Base-by-base conservation (phyloP, 495 filamentous ascomycete species). In the Xylaria castorea region DNA sequence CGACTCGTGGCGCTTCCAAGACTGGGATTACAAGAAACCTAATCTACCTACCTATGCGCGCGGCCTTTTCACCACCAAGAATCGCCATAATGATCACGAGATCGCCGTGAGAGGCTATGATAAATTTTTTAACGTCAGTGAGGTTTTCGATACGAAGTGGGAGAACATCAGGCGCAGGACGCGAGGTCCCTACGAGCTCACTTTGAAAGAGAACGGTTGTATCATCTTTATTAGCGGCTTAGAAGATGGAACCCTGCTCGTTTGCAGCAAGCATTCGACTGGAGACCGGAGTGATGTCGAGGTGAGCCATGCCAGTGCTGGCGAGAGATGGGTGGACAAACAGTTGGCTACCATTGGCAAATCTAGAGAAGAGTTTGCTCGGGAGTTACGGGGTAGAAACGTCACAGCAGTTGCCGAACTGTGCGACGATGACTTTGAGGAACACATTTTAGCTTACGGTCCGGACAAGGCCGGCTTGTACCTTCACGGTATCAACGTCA, bases 181-280 rank as follows among this genome's bases (percentile, higher is more conserved):
- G 1, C 84, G 89, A 72, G 95, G 93, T 1, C 97, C 96, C 0
- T 99, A 98, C 75, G 97, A 99, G 82, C 85, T 98, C 34, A 97
- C 93, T 67, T 87, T 98, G 72, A 99, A 99, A 82, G 96, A 99
- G 80, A 99, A 99, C 79, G 96, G 96, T 11, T 99, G 96, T 77
- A 99, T 99, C 81, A 98, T 99, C 58, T 99, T 99, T 84, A 92
- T 98, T 58, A 92, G 93, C 32, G 96, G 94, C 11, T 85, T 99
- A 32, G 92, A 96, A 75, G 94, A 97, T 75, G 95, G 87, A 55
- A 92, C 92, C 1, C 83, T 99, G 32, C 85, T 99, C 8, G 94
- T 98, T 22, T 98, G 95, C 87, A 98, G 95, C 85, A 99, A 99
- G 79, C 97, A 99, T 82, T 98, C 96, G 11, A 97, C 94, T 2